phyloP scores from a whole-genome alignment of 139 green algal species.

The Pleodorina starrii region DNA sequence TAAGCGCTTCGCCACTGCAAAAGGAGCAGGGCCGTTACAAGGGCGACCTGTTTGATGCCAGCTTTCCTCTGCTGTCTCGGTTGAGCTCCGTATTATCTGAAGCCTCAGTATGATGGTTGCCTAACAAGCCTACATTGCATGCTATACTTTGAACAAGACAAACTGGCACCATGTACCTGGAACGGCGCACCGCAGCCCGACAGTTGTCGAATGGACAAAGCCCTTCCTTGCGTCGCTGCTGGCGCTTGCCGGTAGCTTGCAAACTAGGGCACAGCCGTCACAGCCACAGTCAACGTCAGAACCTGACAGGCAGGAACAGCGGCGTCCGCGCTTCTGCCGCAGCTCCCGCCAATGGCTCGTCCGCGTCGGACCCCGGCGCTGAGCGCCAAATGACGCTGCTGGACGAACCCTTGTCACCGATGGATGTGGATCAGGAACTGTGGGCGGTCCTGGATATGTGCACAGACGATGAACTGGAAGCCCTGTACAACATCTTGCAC shows the following conservation, averaged over 20 bases:
- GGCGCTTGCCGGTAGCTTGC: neutral
- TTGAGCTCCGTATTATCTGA: too few relatives aligned
- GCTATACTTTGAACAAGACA: too few relatives aligned
- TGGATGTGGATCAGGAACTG: conserved; percentile 43
- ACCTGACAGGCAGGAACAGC: neutral
- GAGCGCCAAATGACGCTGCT: neutral
- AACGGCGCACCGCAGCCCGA: too few relatives aligned
- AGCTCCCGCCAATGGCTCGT: neutral
- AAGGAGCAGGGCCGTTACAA: too few relatives aligned
- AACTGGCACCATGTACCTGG: too few relatives aligned
- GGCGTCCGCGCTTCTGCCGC: neutral
- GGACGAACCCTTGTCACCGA: conserved; percentile 26
- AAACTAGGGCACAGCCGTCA: neutral
- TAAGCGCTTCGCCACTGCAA: too few relatives aligned
- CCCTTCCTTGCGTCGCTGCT: neutral
- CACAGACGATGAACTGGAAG: conserved; percentile 83
- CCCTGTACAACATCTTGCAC: conserved; percentile 58
- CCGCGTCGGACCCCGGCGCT: neutral
- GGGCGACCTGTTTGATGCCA: too few relatives aligned
- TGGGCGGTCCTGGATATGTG: conserved; percentile 82
- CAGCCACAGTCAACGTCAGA: neutral
- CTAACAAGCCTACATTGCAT: too few relatives aligned
- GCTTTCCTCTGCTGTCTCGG: too few relatives aligned
- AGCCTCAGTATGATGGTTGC: too few relatives aligned
- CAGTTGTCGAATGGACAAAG: neutral